Conservation (phyloP, 768 basidiomycete species). For the Hirschioporus abietinus region DNA sequence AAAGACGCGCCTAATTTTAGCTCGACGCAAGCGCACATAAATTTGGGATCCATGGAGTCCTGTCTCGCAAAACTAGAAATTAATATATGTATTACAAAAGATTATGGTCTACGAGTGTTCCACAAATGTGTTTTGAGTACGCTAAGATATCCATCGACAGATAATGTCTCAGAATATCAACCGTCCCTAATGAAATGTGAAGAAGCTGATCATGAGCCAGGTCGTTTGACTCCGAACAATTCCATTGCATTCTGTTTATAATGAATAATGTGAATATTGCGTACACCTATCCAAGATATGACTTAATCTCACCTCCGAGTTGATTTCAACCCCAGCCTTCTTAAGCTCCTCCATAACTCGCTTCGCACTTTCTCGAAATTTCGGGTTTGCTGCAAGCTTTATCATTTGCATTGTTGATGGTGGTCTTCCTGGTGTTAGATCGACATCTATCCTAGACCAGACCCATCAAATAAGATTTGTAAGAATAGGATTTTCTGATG, state of each 20-base stretch:
- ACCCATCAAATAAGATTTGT: background rate
- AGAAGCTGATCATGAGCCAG: background rate
- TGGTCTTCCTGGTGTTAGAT: conserved; percentile 35
- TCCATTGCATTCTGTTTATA: background rate
- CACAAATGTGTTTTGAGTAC: background rate
- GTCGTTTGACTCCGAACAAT: background rate
- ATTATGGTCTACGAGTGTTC: background rate
- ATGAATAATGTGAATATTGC: background rate
- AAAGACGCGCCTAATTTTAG: conserved; percentile 10
- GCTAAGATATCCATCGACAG: too few relatives aligned
- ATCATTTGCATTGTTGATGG: conserved; percentile 51
- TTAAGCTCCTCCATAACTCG: conserved; percentile 44
- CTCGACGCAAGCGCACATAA: background rate
- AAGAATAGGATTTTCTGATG: background rate
- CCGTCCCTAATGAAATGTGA: too few relatives aligned
- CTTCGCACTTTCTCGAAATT: conserved; percentile 45
- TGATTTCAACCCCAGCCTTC: conserved; percentile 56
- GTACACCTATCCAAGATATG: conserved; percentile 3
- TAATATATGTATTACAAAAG: background rate
- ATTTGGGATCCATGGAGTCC: background rate
- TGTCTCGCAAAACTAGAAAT: background rate
- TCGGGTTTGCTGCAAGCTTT: conserved; percentile 45
- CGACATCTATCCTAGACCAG: conserved; percentile 35
- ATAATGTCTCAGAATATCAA: too few relatives aligned
- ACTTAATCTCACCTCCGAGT: conserved; percentile 41